Evolutionary conservation across 1,284 basidiomycete species (phyloP), one percentile per base, ranked within the genome.

Genomic region (Austroboletus rostrupii): DNA sequence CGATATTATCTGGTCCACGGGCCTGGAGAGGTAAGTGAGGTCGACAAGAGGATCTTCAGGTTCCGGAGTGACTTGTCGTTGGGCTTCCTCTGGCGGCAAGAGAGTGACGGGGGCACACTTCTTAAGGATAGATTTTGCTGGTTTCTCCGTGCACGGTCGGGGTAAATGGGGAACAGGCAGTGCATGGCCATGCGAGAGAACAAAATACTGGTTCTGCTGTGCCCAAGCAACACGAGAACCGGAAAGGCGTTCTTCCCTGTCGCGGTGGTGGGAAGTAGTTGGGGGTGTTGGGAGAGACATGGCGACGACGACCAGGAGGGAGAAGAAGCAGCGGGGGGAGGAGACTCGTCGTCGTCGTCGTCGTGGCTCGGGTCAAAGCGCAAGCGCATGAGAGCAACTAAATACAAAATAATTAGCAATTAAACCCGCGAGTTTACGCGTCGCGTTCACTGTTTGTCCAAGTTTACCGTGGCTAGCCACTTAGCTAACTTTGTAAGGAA

Each of bases 1-100:
- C 5, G 77, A 71, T 17, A 85, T 65, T 42, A 90, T 82, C 42
- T 70, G 75, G 5, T 76, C 66, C 2, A 90, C 75, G 4, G 85
- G 82, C 26, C 73, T 71, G 17, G 75, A 73, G 23, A 90, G 76
- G 59, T 88, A 90, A 23, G 70, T 63, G 10, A 82, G 66, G 58
- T 88, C 74, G 11, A 72, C 71, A n/a, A 87, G 72, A 10, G 85
- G 83, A 58, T 83, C 79, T 2, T 70, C 67, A 6, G 88, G 87
- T 57, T 86, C 85, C 17, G 87, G 88, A 0, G 87, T 89, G 16
- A 72, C 66, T 52, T 87, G 81, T 49, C 87, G 78, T 46, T 71
- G 66, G 33, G 68, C 68, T 45, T 75, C 76, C n/a, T 71, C 62
- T 2, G 65, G 54, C 33, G 73, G 62, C 6, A 77, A 69, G 29